A percentile compares a stretch with the other conserved stretches of the same genome.
Conservation (phyloP, 139 green algal genomes). For the Picochlorum sp. region DNA sequence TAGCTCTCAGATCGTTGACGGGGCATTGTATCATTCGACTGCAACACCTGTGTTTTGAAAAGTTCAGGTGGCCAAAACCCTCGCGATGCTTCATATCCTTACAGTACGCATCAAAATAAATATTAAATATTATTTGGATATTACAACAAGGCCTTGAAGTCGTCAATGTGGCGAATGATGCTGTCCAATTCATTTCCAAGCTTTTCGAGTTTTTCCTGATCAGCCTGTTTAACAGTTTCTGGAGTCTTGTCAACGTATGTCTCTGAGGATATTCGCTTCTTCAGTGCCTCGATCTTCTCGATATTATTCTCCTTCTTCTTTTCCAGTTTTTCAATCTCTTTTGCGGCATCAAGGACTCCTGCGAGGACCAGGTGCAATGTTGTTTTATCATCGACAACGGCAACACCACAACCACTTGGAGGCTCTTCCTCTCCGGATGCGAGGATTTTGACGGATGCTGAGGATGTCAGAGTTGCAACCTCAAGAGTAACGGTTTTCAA, state of each 20-base stretch:
- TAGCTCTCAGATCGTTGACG: constrained; percentile 28
- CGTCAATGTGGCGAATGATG: constrained; percentile 25
- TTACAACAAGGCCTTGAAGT: constrained; percentile 42
- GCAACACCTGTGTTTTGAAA: constrained; percentile 73
- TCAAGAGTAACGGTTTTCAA: constrained; percentile 29
- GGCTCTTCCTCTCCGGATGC: constrained; percentile 16
- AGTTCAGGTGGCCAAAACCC: constrained; percentile 34
- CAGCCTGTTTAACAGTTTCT: constrained; percentile 41
- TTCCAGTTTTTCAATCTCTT: constrained; percentile 82
- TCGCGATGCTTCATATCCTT: constrained; percentile 68
- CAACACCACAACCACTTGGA: constrained; percentile 65
- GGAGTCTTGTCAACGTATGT: constrained; percentile 71
- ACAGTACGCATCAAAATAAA: constrained; percentile 46
- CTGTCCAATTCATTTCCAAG: constrained; percentile 47
- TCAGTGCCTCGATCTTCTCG: constrained; percentile 32
- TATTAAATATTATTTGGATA: constrained; percentile 62
- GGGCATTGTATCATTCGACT: constrained; percentile 60
- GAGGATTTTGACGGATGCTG: constrained; percentile 20
- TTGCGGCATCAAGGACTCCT: constrained; percentile 79
- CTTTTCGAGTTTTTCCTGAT: constrained; percentile 43
- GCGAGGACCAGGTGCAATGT: constrained; percentile 51
- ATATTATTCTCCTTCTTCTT: constrained; percentile 65
- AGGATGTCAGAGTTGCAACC: constrained; percentile 50
- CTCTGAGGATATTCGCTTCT: constrained; percentile 42
- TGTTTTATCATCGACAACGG: constrained; percentile 72